phyloP scores from a whole-genome alignment of 139 green algal genomes.

The Chlorella ohadii region DNA sequence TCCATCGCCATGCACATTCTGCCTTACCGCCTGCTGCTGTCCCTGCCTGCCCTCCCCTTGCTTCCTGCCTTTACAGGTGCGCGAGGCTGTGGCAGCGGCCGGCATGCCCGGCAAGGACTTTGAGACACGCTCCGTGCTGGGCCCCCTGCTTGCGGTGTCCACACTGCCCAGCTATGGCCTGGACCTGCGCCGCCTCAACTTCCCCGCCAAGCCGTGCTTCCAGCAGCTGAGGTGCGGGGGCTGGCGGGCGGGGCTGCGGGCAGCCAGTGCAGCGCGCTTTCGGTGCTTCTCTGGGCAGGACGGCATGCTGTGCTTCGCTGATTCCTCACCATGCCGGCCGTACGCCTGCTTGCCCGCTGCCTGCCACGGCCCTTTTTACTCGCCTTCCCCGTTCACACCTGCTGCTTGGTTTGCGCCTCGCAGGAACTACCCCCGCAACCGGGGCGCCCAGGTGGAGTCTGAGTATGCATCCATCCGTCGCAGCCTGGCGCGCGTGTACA shows the following conservation, averaged over 20 bases:
- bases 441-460: slow-evolving; percentile 11
- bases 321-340: neutral
- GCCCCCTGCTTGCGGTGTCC: slow-evolving; percentile 24
- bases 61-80: too few species aligned
- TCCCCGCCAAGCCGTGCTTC: slow-evolving; percentile 33
- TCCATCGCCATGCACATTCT: too few species aligned
- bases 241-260: neutral
- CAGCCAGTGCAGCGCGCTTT: too few species aligned
- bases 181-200: slow-evolving; percentile 15
- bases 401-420: too few species aligned
- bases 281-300: too few species aligned
- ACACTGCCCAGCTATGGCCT: slow-evolving; percentile 4
- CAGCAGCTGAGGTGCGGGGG: slow-evolving; percentile 1
- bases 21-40: too few species aligned
- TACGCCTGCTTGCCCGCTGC: too few species aligned
- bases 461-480: slow-evolving; percentile 11
- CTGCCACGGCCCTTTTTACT: neutral
- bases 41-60: too few species aligned
- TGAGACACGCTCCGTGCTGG: slow-evolving; percentile 1
- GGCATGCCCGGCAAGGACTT: neutral
- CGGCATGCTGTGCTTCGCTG: too few species aligned
- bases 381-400: too few species aligned
- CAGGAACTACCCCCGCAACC: slow-evolving; percentile 41
- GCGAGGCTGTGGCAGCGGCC: slow-evolving; percentile 13
- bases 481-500: slow-evolving; percentile 1